Evolutionary conservation across 192 early-diverging fungal genomes (phyloP).

Genomic region (Phycomyces blakesleeanus): DNA sequence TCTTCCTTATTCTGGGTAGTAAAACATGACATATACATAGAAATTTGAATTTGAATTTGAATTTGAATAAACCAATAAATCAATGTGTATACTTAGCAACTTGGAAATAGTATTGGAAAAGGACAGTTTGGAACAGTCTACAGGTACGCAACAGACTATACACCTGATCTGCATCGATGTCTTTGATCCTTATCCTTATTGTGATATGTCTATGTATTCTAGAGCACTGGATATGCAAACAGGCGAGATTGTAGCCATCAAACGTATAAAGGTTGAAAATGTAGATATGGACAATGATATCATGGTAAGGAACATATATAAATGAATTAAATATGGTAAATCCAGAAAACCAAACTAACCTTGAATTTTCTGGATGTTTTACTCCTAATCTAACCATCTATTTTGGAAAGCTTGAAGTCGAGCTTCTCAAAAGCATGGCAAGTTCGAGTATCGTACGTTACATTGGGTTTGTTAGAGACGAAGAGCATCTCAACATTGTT

Average conservation of each 20-base stretch:
- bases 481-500: slow-evolving; percentile 73
- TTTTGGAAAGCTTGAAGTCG: slow-evolving; percentile 77
- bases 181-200: no score
- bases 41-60: no score
- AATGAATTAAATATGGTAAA: no score
- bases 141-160: no score
- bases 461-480: slow-evolving; percentile 71
- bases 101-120: slow-evolving; percentile 83
- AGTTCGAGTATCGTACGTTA: slow-evolving; percentile 84
- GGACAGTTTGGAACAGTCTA: slow-evolving; percentile 91
- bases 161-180: background rate
- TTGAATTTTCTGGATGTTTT: no score
- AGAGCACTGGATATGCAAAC: slow-evolving; percentile 72
- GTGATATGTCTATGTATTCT: background rate
- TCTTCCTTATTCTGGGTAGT: background rate
- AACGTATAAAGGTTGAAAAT: slow-evolving; percentile 74
- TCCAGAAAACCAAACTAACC: no score
- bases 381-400: no score
- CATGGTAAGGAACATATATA: no score
- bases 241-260: slow-evolving; percentile 82
- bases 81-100: slow-evolving; percentile 52
- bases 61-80: no score
- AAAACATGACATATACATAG: no score
- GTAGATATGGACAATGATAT: slow-evolving; percentile 59
- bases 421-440: slow-evolving; percentile 72